These are phyloP conservation scores for Salix koriyanagi DNA, from an alignment of 345 rosid species.

Conservation along the genomic window DNA sequence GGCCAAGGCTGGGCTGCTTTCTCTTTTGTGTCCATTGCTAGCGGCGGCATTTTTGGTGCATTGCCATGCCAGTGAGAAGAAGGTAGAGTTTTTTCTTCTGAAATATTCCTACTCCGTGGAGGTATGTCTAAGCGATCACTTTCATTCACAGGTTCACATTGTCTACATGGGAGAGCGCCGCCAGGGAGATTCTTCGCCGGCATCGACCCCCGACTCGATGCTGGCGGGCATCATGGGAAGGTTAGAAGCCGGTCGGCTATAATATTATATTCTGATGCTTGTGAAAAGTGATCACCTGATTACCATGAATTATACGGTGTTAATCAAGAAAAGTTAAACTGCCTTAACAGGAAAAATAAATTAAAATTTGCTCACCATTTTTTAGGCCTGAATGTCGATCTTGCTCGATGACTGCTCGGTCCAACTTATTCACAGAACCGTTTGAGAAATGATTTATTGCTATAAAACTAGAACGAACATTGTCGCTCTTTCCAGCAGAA, in stretches of 20 bases:
- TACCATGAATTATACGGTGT: too few relatives aligned
- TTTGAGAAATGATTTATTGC: neutral
- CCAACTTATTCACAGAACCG: neutral
- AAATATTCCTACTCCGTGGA: too few relatives aligned
- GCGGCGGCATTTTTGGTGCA: constrained; percentile 19
- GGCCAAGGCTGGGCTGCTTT: constrained; percentile 13
- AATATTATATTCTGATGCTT: too few relatives aligned
- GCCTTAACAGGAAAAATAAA: too few relatives aligned
- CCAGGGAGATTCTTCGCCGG: constrained; percentile 11
- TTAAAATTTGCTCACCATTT: too few relatives aligned
- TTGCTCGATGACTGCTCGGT: neutral
- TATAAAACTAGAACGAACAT: neutral
- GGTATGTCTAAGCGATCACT: neutral
- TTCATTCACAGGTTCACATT: constrained; percentile 24
- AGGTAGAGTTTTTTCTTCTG: constrained; percentile 12
- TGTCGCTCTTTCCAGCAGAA: neutral
- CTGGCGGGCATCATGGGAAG: constrained; percentile 34
- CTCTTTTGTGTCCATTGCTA: constrained; percentile 11
- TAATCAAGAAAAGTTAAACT: too few relatives aligned
- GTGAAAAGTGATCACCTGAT: neutral
- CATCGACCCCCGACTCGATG: constrained; percentile 27
- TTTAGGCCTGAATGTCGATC: neutral
- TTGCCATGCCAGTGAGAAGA: constrained; percentile 27
- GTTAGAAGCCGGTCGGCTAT: constrained; percentile 8
- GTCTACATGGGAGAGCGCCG: constrained; percentile 40